Conservation (phyloP, 192 early-diverging fungal genomes). For the Umbelopsis vinacea region DNA sequence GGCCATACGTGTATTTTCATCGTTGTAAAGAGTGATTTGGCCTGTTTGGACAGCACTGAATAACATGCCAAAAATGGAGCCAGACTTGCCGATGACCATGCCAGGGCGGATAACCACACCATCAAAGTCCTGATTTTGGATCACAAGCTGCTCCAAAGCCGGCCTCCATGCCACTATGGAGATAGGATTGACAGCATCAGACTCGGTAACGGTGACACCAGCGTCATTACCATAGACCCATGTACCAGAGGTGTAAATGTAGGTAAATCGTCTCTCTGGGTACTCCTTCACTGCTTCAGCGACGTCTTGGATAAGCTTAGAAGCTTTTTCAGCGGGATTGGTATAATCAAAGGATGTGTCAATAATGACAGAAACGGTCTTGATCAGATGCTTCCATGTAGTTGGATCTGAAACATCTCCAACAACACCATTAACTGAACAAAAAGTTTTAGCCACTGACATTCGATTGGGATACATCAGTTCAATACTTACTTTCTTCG, state of each 20-base stretch:
- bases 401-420: slow-evolving; percentile 20
- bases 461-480: background rate
- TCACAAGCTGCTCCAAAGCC: slow-evolving; percentile 31
- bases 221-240: slow-evolving; percentile 20
- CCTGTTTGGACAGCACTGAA: slow-evolving; percentile 29
- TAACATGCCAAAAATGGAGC: slow-evolving; percentile 27
- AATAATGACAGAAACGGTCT: slow-evolving; percentile 36
- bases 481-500: slow-evolving; percentile 32
- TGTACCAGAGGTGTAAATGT: slow-evolving; percentile 43
- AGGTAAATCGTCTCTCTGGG: slow-evolving; percentile 37
- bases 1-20: slow-evolving; percentile 15
- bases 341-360: slow-evolving; percentile 30
- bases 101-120: slow-evolving; percentile 36
- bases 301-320: slow-evolving; percentile 25
- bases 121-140: slow-evolving; percentile 18
- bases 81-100: slow-evolving; percentile 30
- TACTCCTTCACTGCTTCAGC: slow-evolving; percentile 26
- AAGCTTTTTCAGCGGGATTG: background rate
- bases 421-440: slow-evolving; percentile 26
- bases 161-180: slow-evolving; percentile 39
- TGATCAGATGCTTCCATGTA: slow-evolving; percentile 23
- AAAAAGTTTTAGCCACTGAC: background rate
- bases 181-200: slow-evolving; percentile 1
- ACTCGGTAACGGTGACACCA: background rate
- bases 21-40: slow-evolving; percentile 16